Evolutionary conservation across 169 alveolate species (phyloP), one percentile per base, ranked within the genome.

Genomic region (Cryptosporidium xiaoi): DNA sequence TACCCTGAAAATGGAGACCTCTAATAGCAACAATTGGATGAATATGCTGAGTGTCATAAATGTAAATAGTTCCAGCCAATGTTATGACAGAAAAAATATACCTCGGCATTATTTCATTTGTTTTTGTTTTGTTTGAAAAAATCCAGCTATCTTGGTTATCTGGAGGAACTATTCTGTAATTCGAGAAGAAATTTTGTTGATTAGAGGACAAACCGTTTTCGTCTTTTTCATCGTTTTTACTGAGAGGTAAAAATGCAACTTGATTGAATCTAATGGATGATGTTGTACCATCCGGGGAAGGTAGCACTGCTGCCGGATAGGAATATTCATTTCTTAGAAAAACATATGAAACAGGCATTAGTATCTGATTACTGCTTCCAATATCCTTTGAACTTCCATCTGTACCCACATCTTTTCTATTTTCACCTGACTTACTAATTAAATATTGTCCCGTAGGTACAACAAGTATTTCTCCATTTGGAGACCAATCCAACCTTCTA

Each of bases 1-100:
- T 95, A 33, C 97, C 94, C 84, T 96, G 95, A 83, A 94, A 94
- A 91, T 96, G 99, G 31, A 95, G 94, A 91, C 95, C 95, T 60
- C 96, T 95, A 40, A 96, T 93, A 71, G 96, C 95, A 58, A 96
- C 96, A 51, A 95, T 92, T 51, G 99, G 99, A 48, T 85, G 90
- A 46, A 93, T 55, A 64, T 92, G 94, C 68, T 93, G 92, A 44
- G 96, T 94, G 83, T 95, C 97, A 84, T 94, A 94, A 66, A 95
- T 90, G 77, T 94, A 92, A 34, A 95, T 90, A 71, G 95, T 92
- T 12, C 97, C 97, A 65, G 93, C 96, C 64, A 94, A 85, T 29
- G 97, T 95, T 27, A 96, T 94, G 7, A 94, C 93, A 15, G 97
- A 92, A 69, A 93, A 95, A 66, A 95, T 82, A 82, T 92, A 93